A percentile compares a stretch with the other conserved stretches of the same genome.
Conservation (phyloP, 306 rosid genomes). For the Gillenia trifoliata region DNA sequence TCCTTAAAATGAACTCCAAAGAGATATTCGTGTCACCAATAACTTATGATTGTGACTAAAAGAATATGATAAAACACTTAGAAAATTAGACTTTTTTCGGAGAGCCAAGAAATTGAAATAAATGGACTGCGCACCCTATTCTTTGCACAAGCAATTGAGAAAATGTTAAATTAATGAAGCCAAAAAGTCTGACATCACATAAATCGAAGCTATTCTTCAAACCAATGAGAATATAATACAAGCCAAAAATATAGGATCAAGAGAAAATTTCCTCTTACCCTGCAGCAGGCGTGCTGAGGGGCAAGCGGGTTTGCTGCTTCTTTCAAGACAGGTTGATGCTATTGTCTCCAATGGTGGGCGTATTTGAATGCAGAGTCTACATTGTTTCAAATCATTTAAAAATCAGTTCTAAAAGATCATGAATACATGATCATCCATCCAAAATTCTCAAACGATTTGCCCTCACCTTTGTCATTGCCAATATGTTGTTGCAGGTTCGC, state of each 20-base stretch:
- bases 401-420: conserved; percentile 6
- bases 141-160: background rate
- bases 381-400: background rate
- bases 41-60: background rate
- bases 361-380: conserved; percentile 56
- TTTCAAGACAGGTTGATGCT: conserved; percentile 88
- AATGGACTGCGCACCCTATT: background rate
- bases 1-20: background rate
- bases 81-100: background rate
- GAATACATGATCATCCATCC: background rate
- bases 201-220: background rate
- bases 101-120: background rate
- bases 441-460: background rate
- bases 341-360: conserved; percentile 81
- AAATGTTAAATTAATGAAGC: background rate
- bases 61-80: background rate
- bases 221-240: background rate
- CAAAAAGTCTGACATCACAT: background rate
- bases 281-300: conserved; percentile 35
- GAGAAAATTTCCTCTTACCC: conserved; percentile 55
- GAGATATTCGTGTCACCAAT: background rate
- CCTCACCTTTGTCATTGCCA: conserved; percentile 82
- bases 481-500: conserved; percentile 88
- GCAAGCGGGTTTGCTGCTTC: conserved; percentile 59
- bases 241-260: background rate